Conservation (phyloP, 2,329 filamentous ascomycete genomes). For the Bipolaris gigantea region DNA sequence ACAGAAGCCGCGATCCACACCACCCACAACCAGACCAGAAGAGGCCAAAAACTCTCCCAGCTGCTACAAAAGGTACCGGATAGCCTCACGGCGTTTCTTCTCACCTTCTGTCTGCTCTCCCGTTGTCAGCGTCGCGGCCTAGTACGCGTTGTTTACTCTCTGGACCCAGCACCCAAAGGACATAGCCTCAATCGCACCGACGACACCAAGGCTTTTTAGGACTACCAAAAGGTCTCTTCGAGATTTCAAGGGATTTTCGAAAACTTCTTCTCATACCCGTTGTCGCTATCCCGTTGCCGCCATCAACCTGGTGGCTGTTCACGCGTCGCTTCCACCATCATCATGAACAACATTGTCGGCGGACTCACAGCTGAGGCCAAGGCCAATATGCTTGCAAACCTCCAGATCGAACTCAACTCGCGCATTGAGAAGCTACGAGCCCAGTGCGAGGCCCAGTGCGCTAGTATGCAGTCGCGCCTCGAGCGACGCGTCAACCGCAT, state of each 20-base stretch:
- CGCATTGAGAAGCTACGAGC: conserved; percentile 83
- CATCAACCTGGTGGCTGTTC: conserved; percentile 4
- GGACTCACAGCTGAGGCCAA: conserved; percentile 41
- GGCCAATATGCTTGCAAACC: conserved; percentile 33
- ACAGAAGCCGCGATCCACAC: conserved; percentile 22
- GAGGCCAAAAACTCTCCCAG: conserved; percentile 6
- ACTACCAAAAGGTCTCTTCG: background rate
- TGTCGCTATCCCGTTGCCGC: background rate
- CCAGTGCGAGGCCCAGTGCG: conserved; percentile 85
- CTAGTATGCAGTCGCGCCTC: conserved; percentile 80
- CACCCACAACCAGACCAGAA: conserved; percentile 3
- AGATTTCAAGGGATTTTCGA: background rate
- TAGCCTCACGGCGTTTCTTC: background rate
- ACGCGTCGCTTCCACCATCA: conserved; percentile 23
- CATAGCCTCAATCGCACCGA: background rate
- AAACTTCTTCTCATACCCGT: background rate
- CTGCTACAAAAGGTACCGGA: background rate
- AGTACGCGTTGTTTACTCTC: conserved; percentile 31
- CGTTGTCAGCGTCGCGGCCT: background rate
- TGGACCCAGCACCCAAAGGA: background rate
- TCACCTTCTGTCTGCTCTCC: background rate
- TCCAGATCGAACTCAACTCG: conserved; percentile 67
- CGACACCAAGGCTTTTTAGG: conserved; percentile 1
- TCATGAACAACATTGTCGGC: conserved; percentile 22
- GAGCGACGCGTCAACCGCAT: conserved; percentile 94